Conservation (phyloP, 1,139 yeast genomes). For the Pichia sp. region DNA sequence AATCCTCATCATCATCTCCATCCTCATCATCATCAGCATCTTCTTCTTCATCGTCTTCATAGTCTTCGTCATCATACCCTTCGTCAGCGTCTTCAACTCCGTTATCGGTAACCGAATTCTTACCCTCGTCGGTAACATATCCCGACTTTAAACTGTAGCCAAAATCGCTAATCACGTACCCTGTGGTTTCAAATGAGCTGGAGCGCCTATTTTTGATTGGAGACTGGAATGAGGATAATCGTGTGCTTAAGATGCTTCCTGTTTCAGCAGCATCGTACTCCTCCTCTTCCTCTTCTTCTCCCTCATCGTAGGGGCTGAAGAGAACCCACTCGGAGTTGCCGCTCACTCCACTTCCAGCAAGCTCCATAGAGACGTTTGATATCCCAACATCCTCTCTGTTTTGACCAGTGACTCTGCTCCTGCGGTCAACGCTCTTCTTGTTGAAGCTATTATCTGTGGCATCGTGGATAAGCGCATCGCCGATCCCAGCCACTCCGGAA, state of each 20-base stretch:
- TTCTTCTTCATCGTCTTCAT: background rate
- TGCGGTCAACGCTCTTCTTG: background rate
- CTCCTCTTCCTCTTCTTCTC: background rate
- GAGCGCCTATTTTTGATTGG: background rate
- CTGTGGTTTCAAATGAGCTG: background rate
- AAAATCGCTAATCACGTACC: constrained; percentile 12
- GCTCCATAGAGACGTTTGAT: background rate
- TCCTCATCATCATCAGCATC: background rate
- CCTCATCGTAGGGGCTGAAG: constrained; percentile 6
- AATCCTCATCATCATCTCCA: constrained; percentile 9
- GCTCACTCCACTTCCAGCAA: background rate
- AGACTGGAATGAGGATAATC: constrained; percentile 7
- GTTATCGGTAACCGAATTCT: background rate
- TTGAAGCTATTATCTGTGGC: background rate
- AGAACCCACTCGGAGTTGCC: constrained; percentile 13
- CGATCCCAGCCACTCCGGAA: background rate
- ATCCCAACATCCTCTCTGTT: background rate
- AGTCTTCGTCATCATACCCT: background rate
- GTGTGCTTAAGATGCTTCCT: constrained; percentile 12
- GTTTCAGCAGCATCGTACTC: background rate
- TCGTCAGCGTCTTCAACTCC: constrained; percentile 3
- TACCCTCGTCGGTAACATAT: background rate
- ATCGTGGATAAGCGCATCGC: background rate
- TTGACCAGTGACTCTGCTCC: no score
- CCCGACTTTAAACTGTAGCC: background rate